Conservation (phyloP, 805 yeast genomes). For the Torulaspora quercuum region DNA sequence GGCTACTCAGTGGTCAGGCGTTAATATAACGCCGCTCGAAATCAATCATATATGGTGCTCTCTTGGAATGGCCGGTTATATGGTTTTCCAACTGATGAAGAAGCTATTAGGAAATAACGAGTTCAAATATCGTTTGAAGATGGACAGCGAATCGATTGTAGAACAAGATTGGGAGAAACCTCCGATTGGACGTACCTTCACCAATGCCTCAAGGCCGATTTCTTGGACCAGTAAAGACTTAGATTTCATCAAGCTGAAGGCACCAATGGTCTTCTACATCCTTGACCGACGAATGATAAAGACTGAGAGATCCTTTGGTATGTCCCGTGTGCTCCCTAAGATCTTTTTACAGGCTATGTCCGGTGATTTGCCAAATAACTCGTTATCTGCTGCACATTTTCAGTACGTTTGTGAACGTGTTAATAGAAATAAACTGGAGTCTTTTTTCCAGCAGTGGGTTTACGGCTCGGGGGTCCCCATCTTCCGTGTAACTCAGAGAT, state of each 20-base stretch:
- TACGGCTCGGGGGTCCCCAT: conserved; percentile 84
- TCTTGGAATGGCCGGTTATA: conserved; percentile 76
- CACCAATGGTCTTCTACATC: conserved; percentile 81
- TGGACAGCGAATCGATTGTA: conserved; percentile 61
- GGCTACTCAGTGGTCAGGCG: conserved; percentile 91
- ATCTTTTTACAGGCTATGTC: conserved; percentile 92
- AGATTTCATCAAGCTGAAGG: conserved; percentile 67
- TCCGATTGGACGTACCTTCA: conserved; percentile 71
- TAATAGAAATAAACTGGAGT: conserved; percentile 75
- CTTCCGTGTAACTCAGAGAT: conserved; percentile 83
- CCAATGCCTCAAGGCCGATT: conserved; percentile 31
- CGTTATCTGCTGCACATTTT: conserved; percentile 77
- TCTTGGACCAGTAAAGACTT: conserved; percentile 45
- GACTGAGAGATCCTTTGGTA: conserved; percentile 90
- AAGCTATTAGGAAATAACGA: conserved; percentile 81
- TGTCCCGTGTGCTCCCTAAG: conserved; percentile 87
- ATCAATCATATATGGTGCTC: conserved; percentile 87
- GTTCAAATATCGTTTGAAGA: conserved; percentile 65
- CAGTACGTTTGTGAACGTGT: conserved; percentile 94
- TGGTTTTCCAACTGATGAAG: conserved; percentile 69
- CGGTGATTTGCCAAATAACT: conserved; percentile 78
- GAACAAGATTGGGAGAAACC: conserved; percentile 72
- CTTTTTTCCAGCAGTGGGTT: conserved; percentile 92
- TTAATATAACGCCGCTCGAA: conserved; percentile 77
- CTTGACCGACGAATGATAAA: conserved; percentile 92